Evolutionary conservation across 2,329 filamentous ascomycete genomes (phyloP).

Genomic region (Talaromyces atroroseus): DNA sequence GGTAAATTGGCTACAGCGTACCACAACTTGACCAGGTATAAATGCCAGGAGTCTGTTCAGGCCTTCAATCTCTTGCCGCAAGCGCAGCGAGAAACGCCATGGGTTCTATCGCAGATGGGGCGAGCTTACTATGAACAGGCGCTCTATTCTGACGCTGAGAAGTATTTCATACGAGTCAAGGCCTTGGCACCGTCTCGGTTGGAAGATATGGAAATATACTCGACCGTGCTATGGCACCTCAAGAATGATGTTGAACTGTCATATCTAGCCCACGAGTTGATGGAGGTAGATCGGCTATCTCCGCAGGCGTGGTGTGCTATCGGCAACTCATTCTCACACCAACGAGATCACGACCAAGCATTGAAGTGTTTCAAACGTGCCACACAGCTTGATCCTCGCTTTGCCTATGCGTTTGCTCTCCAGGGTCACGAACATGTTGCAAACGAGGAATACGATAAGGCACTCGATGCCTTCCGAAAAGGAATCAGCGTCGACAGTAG

Average conservation of each 20-base stretch:
- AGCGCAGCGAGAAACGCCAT: slow-evolving; percentile 80
- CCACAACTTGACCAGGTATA: slow-evolving; percentile 70
- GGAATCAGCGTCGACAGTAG: slow-evolving; percentile 80
- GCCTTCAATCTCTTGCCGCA: slow-evolving; percentile 66
- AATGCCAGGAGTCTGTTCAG: slow-evolving; percentile 70
- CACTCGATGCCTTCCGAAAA: slow-evolving; percentile 76
- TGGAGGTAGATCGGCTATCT: slow-evolving; percentile 80
- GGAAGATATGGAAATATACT: slow-evolving; percentile 97
- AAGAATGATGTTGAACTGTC: slow-evolving; percentile 89
- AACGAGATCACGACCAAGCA: slow-evolving; percentile 89
- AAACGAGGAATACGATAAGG: slow-evolving; percentile 97
- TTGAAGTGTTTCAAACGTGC: slow-evolving; percentile 91
- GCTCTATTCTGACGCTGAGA: slow-evolving; percentile 79
- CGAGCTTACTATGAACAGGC: slow-evolving; percentile 88
- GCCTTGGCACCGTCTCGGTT: slow-evolving; percentile 73
- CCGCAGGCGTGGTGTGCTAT: slow-evolving; percentile 95
- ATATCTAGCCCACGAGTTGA: slow-evolving; percentile 82
- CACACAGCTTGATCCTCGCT: slow-evolving; percentile 81
- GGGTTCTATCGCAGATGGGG: slow-evolving; percentile 86
- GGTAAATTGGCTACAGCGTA: slow-evolving; percentile 77
- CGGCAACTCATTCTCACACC: slow-evolving; percentile 89
- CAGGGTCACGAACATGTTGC: slow-evolving; percentile 94
- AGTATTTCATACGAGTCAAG: slow-evolving; percentile 74
- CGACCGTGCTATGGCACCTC: slow-evolving; percentile 96
- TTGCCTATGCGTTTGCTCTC: slow-evolving; percentile 91